Evolutionary conservation across 306 rosid species (phyloP).

Genomic region (Rubus idaeus): DNA sequence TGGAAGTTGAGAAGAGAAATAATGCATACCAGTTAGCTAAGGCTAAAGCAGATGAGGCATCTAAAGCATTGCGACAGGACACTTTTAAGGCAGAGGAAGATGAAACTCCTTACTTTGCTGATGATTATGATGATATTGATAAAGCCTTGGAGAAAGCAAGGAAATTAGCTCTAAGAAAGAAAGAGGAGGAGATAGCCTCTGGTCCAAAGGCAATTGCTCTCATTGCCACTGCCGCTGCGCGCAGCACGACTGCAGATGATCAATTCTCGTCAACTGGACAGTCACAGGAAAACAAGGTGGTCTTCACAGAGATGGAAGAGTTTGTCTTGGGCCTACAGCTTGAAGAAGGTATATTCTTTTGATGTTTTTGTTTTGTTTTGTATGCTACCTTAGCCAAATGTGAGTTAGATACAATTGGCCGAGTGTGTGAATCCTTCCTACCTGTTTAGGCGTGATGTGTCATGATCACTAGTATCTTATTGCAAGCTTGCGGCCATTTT

Average conservation of each 20-base stretch:
- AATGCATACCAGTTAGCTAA: conserved; percentile 82
- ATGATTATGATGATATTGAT: conserved; percentile 85
- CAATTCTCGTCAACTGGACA: conserved; percentile 54
- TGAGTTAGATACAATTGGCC: neutral
- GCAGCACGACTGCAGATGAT: conserved; percentile 51
- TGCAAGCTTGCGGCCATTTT: neutral
- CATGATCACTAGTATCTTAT: neutral
- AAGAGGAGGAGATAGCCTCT: conserved; percentile 54
- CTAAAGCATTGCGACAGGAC: conserved; percentile 65
- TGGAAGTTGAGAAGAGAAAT: conserved; percentile 76
- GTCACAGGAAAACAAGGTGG: conserved; percentile 75
- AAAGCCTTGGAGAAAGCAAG: conserved; percentile 83
- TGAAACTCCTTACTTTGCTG: conserved; percentile 53
- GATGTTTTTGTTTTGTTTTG: conserved; percentile 12
- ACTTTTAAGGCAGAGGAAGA: conserved; percentile 61
- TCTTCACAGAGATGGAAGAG: conserved; percentile 96
- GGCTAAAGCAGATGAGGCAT: conserved; percentile 89
- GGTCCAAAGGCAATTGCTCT: conserved; percentile 79
- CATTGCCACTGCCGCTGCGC: conserved; percentile 56
- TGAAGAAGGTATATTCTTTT: conserved; percentile 66
- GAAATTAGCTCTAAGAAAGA: conserved; percentile 67
- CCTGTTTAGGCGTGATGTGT: neutral
- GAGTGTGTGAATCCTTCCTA: neutral
- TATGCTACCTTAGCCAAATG: neutral
- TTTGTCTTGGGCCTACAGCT: conserved; percentile 95